Conservation (phyloP, 2,329 filamentous ascomycete genomes). For the Cladosporium oxysporum region DNA sequence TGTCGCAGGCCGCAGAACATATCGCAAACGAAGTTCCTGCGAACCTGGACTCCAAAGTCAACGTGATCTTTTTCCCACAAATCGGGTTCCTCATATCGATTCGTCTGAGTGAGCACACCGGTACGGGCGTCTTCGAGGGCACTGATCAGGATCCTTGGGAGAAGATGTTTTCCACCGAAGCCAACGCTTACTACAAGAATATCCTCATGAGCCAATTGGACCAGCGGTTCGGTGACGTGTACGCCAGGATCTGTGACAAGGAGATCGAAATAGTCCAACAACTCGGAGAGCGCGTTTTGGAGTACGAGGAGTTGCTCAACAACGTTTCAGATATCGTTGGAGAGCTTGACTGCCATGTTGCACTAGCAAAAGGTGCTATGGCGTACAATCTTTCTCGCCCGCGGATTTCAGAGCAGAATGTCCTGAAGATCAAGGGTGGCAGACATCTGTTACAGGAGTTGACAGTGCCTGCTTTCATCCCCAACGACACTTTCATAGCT, state of each 20-base stretch:
- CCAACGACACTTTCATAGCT: slow-evolving; percentile 73
- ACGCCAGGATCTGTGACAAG: slow-evolving; percentile 78
- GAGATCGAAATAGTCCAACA: slow-evolving; percentile 87
- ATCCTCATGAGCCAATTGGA: slow-evolving; percentile 78
- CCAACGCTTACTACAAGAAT: slow-evolving; percentile 83
- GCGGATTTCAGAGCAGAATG: slow-evolving; percentile 66
- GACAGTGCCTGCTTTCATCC: slow-evolving; percentile 75
- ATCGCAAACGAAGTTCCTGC: slow-evolving; percentile 65
- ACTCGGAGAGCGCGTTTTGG: slow-evolving; percentile 69
- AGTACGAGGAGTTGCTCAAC: slow-evolving; percentile 66
- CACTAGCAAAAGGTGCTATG: slow-evolving; percentile 74
- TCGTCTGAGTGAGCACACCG: slow-evolving; percentile 59
- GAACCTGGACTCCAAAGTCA: slow-evolving; percentile 56
- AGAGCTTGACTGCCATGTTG: slow-evolving; percentile 82
- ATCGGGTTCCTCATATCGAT: slow-evolving; percentile 86
- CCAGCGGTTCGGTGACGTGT: slow-evolving; percentile 77
- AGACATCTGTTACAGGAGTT: slow-evolving; percentile 86
- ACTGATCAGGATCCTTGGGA: slow-evolving; percentile 67
- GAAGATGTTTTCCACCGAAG: slow-evolving; percentile 69
- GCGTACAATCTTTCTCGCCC: slow-evolving; percentile 73
- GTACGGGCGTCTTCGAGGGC: slow-evolving; percentile 65
- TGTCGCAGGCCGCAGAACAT: slow-evolving; percentile 67
- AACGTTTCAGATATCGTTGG: slow-evolving; percentile 77
- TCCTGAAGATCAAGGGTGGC: slow-evolving; percentile 74
- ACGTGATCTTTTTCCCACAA: slow-evolving; percentile 89